A percentile compares a stretch with the other conserved stretches of the same genome.
Evolutionary conservation across 1,284 basidiomycete species (phyloP).

Genomic region (Apiotrichum domesticum): DNA sequence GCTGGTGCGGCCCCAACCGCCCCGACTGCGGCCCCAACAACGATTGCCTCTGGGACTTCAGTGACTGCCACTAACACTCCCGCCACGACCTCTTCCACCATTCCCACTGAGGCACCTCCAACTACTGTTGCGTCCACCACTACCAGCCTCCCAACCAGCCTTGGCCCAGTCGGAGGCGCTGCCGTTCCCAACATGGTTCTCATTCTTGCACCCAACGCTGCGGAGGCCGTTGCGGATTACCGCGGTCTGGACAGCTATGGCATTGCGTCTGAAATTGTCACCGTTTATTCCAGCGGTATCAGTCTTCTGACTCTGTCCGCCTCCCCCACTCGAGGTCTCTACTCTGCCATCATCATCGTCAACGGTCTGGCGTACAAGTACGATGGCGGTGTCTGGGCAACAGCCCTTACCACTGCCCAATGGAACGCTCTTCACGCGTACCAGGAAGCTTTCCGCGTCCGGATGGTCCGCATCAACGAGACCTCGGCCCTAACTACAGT

Average conservation of each 20-base stretch:
- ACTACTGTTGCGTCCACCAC: background rate
- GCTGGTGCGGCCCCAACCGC: background rate
- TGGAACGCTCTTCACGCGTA: slow-evolving; percentile 3
- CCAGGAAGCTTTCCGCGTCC: slow-evolving; percentile 3
- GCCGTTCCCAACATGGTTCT: slow-evolving; percentile 5
- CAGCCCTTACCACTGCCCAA: slow-evolving; percentile 3
- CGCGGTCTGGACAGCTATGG: slow-evolving; percentile 5
- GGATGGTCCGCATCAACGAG: slow-evolving; percentile 13
- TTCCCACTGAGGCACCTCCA: background rate
- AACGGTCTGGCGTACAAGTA: slow-evolving; percentile 1
- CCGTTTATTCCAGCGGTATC: background rate
- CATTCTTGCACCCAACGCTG: background rate
- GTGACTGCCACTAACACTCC: background rate
- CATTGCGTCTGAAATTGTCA: slow-evolving; percentile 3
- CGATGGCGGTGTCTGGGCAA: background rate
- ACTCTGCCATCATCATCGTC: slow-evolving; percentile 8
- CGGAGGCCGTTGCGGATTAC: background rate
- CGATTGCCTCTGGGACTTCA: background rate
- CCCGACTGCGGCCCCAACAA: background rate
- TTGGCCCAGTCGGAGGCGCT: slow-evolving; percentile 1
- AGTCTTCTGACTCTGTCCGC: background rate
- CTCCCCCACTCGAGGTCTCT: slow-evolving; percentile 1
- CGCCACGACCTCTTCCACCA: background rate
- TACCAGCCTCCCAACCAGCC: background rate
- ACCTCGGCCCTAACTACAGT: slow-evolving; percentile 2